Conservation (phyloP, 495 filamentous ascomycete genomes). For the Trichoderma asperelloides region DNA sequence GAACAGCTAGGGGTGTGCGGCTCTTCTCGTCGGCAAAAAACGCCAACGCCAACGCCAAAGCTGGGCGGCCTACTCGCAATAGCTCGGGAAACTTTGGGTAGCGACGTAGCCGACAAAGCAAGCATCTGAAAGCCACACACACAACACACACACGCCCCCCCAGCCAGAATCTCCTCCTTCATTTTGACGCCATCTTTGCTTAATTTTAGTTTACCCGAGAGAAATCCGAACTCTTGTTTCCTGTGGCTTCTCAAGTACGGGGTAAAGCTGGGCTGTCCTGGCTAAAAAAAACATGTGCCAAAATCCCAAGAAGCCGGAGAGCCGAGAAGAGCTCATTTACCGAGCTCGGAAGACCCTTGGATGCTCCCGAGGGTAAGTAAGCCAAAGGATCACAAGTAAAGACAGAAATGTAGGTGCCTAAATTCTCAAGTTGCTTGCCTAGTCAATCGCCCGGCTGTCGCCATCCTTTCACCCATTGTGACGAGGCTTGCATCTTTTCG, state of each 20-base stretch:
- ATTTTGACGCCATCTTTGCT: background rate
- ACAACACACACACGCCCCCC: background rate
- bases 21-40: background rate
- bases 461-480: too few species aligned
- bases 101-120: background rate
- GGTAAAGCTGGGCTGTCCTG: background rate
- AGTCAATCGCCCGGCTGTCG: too few species aligned
- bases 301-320: slow-evolving; percentile 1
- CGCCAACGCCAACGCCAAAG: background rate
- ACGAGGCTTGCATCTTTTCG: too few species aligned
- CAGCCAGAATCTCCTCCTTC: background rate
- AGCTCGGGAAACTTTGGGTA: background rate
- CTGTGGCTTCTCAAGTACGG: too few species aligned
- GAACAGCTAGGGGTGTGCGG: background rate
- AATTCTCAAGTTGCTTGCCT: too few species aligned
- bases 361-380: too few species aligned
- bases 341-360: background rate
- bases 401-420: too few species aligned
- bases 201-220: background rate
- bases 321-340: background rate
- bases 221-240: background rate
- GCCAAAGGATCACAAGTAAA: too few species aligned
- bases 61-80: background rate
- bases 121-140: background rate
- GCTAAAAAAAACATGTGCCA: too few species aligned